Base-by-base conservation (phyloP, 495 filamentous ascomycete genomes). In the Staphylotrichum longicolle region DNA sequence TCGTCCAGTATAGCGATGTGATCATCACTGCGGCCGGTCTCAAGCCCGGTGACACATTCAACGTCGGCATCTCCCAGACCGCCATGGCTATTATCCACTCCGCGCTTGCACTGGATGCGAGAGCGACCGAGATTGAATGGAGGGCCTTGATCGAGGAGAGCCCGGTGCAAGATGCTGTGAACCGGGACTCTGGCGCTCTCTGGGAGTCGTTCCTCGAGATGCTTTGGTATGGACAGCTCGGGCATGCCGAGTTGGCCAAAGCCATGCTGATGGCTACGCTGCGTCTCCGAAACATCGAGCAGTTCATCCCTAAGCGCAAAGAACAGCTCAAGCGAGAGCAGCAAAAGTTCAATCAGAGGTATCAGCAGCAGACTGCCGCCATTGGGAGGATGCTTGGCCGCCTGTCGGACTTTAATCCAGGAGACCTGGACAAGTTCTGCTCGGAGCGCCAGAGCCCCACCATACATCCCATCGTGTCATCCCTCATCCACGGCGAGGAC, bases 151-250 rank as follows among this genome's bases (percentile, higher is more conserved):
- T 83, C 5, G 77, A 76, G 5, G 77, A 80, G 3, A 77, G 77
- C 32, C 74, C 80, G 10, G 78, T 93, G n/a, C 86, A 90, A 44
- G 82, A 88, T 58, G 85, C 86, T 30, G 77, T 86, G 12, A 83
- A 81, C 53, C 82, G 85, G 5, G 83, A 88, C 62, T 88, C 86
- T 0, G 77, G 84, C 3, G 73, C 78, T 2, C 84, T 95, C 35
- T 96, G 92, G 93, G 86, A 91, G 65, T 80, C 83, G 2, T 86
- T 91, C 39, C 77, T 93, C 37, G 80, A 84, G 54, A 81, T 86
- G 61, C 82, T 96, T 39, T 80, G 85, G 66, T 77, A 80, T 40
- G 80, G 84, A 7, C 85, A 87, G 44, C 60, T 79, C 40, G 80
- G 85, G 9, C 85, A 88, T 59, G 63, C 86, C 20, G 80, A 78